Evolutionary conservation across 768 basidiomycete species (phyloP).

Genomic region (Leccinum incarnatum): DNA sequence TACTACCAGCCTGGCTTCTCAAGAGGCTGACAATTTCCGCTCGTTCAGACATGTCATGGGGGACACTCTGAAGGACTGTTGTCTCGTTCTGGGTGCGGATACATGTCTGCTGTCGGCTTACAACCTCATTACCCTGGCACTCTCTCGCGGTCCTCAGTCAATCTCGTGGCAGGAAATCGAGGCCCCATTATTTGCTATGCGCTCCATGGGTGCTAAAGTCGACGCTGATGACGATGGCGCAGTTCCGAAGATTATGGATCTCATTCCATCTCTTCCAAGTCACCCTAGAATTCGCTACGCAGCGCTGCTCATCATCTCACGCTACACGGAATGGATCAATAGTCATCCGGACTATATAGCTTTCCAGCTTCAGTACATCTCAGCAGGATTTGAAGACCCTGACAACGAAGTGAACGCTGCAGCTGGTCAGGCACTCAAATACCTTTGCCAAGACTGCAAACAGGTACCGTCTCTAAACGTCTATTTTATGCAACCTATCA

Average conservation of each 20-base stretch:
- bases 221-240: conserved; percentile 77
- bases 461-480: conserved; percentile 43
- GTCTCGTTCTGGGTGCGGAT: conserved; percentile 86
- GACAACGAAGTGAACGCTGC: conserved; percentile 87
- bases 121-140: conserved; percentile 72
- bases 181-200: conserved; percentile 95
- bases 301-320: conserved; percentile 88
- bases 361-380: conserved; percentile 86
- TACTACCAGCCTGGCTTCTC: conserved; percentile 56
- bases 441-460: conserved; percentile 96
- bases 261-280: conserved; percentile 83
- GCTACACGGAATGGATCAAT: conserved; percentile 97
- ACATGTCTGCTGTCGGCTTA: conserved; percentile 79
- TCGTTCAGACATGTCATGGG: conserved; percentile 98
- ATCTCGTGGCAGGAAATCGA: conserved; percentile 95
- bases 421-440: conserved; percentile 94
- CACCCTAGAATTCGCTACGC: conserved; percentile 95
- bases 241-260: conserved; percentile 95
- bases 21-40: conserved; percentile 93
- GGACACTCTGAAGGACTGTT: conserved; percentile 98
- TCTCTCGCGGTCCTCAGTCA: conserved; percentile 55
- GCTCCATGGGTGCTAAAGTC: conserved; percentile 96
- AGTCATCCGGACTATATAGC: conserved; percentile 83
- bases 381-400: conserved; percentile 81
- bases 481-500: conserved; percentile 6